Base-by-base conservation (phyloP, 495 filamentous ascomycete genomes). In the Parachaetomium inaequale region DNA sequence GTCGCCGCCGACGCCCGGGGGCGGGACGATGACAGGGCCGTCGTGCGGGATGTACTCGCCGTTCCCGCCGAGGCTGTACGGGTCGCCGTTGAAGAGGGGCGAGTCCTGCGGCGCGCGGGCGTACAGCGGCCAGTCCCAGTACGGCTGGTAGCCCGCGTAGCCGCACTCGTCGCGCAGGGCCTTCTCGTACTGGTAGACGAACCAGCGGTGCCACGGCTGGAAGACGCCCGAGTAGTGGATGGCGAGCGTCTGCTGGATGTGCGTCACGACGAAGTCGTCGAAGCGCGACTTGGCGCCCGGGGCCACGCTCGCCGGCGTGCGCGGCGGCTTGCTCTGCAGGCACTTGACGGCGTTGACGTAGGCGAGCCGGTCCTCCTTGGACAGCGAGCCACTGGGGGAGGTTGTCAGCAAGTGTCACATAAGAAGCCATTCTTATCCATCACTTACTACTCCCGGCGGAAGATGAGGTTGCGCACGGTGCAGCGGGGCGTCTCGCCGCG, bases 151-250 rank as follows among this genome's bases (percentile, higher is more conserved):
- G 34, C 87, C 87, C 0, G 66, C 82, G 66, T 89, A 92, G 45
- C 86, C 86, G 66, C 89, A 92, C 65, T 93, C 88, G 15, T 85
- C 79, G 25, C 83, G 78, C 5, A 92, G 76, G 2, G 88, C 85
- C 67, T 85, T 78, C 69, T 91, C 89, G 69, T 85, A 91, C 8
- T 74, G 73, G 60, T 74, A 82, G 42, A 81, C 75, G 67, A 84
- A 91, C 71, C 87, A 87, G 19, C 88, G 79, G 68, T 92, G 89
- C 86, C 88, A 91, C 1, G 82, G 72, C 32, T 89, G 74, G 73
- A 92, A 89, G 59, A 81, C 84, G 21, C 85, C 87, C 49, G 82
- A 84, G 59, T 76, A 82, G 67, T 91, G 88, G 58, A 89, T 88
- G 2, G 64, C 58, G 15, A 76, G 64, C 4, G 85, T 86, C 68